These are phyloP conservation scores for Brachypodium distachyon DNA, from an alignment of 202 grass and related monocot species.

Conservation along the genomic window DNA sequence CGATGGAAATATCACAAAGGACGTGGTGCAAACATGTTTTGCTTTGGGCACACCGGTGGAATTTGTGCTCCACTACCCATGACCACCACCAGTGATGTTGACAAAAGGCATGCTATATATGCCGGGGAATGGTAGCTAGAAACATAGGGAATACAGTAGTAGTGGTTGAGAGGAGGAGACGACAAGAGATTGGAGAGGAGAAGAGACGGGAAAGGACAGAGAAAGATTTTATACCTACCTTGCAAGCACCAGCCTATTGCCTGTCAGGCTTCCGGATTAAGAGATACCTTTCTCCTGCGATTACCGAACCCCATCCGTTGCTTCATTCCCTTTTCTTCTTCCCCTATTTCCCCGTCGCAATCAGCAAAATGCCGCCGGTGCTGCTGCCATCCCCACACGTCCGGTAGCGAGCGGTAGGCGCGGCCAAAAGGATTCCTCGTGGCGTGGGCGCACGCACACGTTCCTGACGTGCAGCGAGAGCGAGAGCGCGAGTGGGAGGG, in stretches of 20 bases:
- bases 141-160: neutral
- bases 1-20: neutral
- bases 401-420: slow-evolving; percentile 3
- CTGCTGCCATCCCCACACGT: neutral
- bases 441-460: neutral
- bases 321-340: neutral
- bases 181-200: neutral
- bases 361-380: slow-evolving; percentile 32
- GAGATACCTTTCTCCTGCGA: slow-evolving; percentile 42
- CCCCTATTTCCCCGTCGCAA: slow-evolving; percentile 27
- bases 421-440: neutral
- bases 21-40: neutral
- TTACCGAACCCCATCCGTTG: slow-evolving; percentile 10
- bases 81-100: too few species aligned
- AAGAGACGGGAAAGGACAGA: neutral
- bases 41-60: neutral
- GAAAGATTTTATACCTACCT: slow-evolving; percentile 31
- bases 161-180: neutral
- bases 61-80: slow-evolving; percentile 28
- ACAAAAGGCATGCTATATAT: too few species aligned
- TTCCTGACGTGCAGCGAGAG: too few species aligned
- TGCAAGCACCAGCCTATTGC: slow-evolving; percentile 14
- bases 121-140: too few species aligned
- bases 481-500: neutral
- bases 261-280: slow-evolving; percentile 37